These are phyloP conservation scores for Lonicera japonica DNA, from an alignment of 129 eudicot genomes.

Conservation along the genomic window DNA sequence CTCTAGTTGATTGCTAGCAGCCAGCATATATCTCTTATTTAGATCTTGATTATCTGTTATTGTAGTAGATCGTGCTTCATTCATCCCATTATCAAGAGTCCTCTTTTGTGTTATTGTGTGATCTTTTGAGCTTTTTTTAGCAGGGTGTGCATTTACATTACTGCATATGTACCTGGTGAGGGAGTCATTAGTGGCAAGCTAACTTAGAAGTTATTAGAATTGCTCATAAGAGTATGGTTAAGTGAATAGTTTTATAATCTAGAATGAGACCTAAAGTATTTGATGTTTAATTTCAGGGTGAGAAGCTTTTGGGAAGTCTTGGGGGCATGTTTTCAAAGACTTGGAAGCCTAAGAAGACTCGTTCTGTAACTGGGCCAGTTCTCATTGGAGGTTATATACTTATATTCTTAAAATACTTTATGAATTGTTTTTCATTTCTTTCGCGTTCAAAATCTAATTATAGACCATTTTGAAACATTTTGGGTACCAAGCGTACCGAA, in stretches of 20 bases:
- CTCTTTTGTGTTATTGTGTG: too few relatives aligned
- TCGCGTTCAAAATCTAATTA: not conserved
- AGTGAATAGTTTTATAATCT: not conserved
- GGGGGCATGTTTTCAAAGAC: slow-evolving; percentile 92
- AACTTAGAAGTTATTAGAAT: too few relatives aligned
- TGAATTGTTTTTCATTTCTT: slow-evolving; percentile 6
- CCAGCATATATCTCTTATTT: too few relatives aligned
- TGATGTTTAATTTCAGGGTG: slow-evolving; percentile 49
- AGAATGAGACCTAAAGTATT: slow-evolving; percentile 1
- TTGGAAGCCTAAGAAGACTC: slow-evolving; percentile 97
- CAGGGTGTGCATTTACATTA: too few relatives aligned
- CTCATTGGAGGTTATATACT: slow-evolving; percentile 49
- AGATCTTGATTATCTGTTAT: too few relatives aligned
- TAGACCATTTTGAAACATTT: slow-evolving; percentile 4
- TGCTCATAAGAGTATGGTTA: too few relatives aligned
- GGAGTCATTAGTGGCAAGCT: too few relatives aligned
- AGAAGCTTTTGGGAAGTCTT: slow-evolving; percentile 97
- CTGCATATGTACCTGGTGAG: too few relatives aligned
- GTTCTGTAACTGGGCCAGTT: slow-evolving; percentile 60
- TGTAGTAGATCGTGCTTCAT: too few relatives aligned
- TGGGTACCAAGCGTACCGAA: not conserved
- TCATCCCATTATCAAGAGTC: too few relatives aligned
- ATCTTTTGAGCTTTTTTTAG: too few relatives aligned
- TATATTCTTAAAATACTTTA: not conserved
- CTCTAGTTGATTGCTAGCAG: too few relatives aligned